phyloP scores from a whole-genome alignment of 257 asterid genomes.

The Apocynum venetum region DNA sequence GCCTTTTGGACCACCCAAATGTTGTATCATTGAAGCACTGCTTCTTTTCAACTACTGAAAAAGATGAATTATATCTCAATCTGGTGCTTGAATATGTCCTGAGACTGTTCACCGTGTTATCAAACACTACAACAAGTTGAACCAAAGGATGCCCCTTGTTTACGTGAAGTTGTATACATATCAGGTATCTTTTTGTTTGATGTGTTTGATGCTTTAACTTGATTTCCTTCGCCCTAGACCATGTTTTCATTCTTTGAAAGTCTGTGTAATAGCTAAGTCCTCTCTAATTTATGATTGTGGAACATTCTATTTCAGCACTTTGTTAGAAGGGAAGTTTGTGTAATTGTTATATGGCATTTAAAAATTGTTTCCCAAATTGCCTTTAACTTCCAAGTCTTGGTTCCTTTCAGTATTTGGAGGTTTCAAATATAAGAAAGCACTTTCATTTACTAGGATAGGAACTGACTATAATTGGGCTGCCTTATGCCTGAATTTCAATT shows the following conservation, averaged over 20 bases:
- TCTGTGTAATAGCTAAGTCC: not conserved
- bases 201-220: constrained; percentile 5
- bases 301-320: not conserved
- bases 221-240: not conserved
- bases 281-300: not conserved
- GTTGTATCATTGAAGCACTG: constrained; percentile 73
- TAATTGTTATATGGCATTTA: not conserved
- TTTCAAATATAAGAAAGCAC: too few species aligned
- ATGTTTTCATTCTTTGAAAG: not conserved
- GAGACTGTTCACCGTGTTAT: constrained; percentile 69
- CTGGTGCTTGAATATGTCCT: constrained; percentile 75
- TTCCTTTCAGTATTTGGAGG: too few species aligned
- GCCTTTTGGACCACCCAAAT: constrained; percentile 79
- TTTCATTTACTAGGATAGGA: too few species aligned
- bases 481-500: too few species aligned
- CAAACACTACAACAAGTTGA: constrained; percentile 71
- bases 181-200: constrained; percentile 53
- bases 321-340: not conserved
- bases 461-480: too few species aligned
- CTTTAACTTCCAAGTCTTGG: too few species aligned
- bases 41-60: constrained; percentile 78
- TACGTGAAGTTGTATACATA: constrained; percentile 75
- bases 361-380: too few species aligned
- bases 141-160: constrained; percentile 75
- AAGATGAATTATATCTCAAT: constrained; percentile 73